Evolutionary conservation across 805 yeast genomes (phyloP), one percentile per base, ranked within the genome.

Genomic region (Zygosaccharomyces gambellarensis): DNA sequence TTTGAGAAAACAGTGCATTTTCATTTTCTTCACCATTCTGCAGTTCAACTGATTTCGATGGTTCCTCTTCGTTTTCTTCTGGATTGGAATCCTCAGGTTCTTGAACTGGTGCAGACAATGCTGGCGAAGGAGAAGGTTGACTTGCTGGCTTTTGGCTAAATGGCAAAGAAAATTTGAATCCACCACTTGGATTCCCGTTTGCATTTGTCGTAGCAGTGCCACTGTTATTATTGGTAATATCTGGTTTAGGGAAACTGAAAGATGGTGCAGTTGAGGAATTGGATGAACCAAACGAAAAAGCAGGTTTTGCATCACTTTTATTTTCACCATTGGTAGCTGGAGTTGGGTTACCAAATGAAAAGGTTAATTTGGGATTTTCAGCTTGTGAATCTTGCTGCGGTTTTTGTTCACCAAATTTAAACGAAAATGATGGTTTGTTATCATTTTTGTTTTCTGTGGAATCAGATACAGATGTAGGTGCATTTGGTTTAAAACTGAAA

Each of bases 11-110:
- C 23, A 79, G 60, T 0, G 75, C 63, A 1, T 74, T 80, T 69
- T 92, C 97, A 47, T 80, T 77, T 68, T 90, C 97, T 69, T 92
- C 97, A 17, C 97, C 97, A 7, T 92, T 86, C 10, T 77, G 78
- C 57, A 77, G 32, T 17, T 54, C 57, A 22, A 64, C 50, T 10
- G 59, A 73, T 14, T 72, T 77, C 5, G 77, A 79, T 10, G 82
- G 73, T 47, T 82, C 74, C 38, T 73, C 73, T 2, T 73, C 74
- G 49, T 74, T 77, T 41, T 71, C 79, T 36, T 73, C 75, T 21
- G 68, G 73, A 9, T 62, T 71, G 11, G 67, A 68, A 3, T 69
- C 78, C 22, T 59, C 67, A 4, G 60, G 65, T 3, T 56, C 46
- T 25, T 22, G 42, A 2, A 19, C 36, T 1, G 56, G 50, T 17